phyloP scores from a whole-genome alignment of 306 rosid genomes.

The Medicago ruthenica region DNA sequence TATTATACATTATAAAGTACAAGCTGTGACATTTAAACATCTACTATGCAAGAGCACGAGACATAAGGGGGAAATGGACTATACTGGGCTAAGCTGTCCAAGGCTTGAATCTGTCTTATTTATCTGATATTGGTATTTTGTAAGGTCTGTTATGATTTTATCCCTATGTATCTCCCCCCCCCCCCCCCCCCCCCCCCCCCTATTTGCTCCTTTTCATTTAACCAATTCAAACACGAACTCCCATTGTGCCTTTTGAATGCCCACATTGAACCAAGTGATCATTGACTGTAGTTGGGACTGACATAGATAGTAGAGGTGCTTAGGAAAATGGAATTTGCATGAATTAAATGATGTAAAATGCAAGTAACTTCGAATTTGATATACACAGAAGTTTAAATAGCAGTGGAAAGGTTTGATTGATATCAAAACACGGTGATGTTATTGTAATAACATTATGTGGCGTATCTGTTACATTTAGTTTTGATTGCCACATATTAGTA shows the following conservation, averaged over 20 bases:
- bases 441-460: constrained; percentile 4
- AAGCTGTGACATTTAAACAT: too few species aligned
- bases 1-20: neutral
- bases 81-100: neutral
- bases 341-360: constrained; percentile 6
- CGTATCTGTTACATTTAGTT: constrained; percentile 8
- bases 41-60: neutral
- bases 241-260: neutral
- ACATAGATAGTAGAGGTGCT: constrained; percentile 3
- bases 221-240: neutral
- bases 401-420: constrained; percentile 8
- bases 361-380: neutral
- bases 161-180: neutral
- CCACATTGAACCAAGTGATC: constrained; percentile 5
- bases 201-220: constrained; percentile 8
- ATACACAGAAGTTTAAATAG: constrained; percentile 1
- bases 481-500: constrained; percentile 9
- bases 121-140: neutral
- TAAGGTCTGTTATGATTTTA: neutral
- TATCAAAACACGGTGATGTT: constrained; percentile 1
- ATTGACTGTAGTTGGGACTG: constrained; percentile 2
- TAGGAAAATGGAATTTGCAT: neutral
- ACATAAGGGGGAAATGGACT: neutral
- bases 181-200: neutral
- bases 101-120: neutral